Base-by-base conservation (phyloP, 257 asterid species). In the Thymus quinquecostatus region DNA sequence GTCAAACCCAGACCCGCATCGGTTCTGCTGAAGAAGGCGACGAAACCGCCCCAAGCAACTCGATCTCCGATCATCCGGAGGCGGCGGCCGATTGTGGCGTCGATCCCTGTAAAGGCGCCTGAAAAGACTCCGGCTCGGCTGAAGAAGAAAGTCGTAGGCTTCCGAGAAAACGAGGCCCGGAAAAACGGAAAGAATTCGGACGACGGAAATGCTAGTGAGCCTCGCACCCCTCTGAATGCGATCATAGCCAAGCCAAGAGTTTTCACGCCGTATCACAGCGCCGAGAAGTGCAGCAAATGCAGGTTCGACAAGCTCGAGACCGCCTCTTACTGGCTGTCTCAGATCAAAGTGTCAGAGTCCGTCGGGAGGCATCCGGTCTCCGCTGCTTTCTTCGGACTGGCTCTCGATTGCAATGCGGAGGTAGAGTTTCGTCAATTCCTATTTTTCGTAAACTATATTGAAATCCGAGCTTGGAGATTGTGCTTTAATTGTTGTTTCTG, bases 211-310 rank as follows among this genome's bases (percentile, higher is more conserved):
- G 68, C 6, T 48, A 27, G 14, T n/a, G 89, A 78, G 80, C 84
- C 81, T 81, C 81, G 45, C 68, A 88, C 92, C 10, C 94, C 96
- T 0, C 55, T 64, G 36, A 75, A 75, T 5, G 60, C 60, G 36
- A 44, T 63, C 29, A 62, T 29, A 12, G 43, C 73, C 33, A 86
- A 79, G 84, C 75, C 83, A 5, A 66, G 85, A 74, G 61, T 75
- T 45, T 75, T 71, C 6, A 87, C 93, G 21, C 97, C 97, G 34
- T 87, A 75, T 51, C 81, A 38, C 2, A 91, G 86, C 38, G 95
- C 91, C 0, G 90, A 81, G 69, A 87, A 57, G 66, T 91, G 97
- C 84, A 87, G 96, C 86, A 91, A 89, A 72, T 91, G 97, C 79
- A 83, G 92, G 79, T 84, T 82, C 29, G 92, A 89, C 63, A 86